phyloP scores from a whole-genome alignment of 2,329 filamentous ascomycete genomes.

The Ophiostoma himal-ulmi region DNA sequence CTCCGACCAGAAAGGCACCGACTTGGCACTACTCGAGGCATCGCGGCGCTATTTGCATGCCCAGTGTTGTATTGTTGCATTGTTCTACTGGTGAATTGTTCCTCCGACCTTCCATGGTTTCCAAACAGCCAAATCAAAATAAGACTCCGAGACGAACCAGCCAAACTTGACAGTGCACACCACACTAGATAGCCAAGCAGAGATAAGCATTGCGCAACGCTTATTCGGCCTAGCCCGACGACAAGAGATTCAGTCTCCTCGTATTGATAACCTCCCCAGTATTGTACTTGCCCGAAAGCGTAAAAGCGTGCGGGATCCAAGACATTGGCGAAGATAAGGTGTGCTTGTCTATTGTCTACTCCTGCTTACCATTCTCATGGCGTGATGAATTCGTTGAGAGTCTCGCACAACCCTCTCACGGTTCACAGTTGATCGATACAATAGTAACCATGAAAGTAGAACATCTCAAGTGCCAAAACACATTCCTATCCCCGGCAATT shows the following conservation, averaged over 20 bases:
- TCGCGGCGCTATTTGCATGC: background rate
- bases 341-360: background rate
- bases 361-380: background rate
- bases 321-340: background rate
- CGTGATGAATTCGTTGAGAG: background rate
- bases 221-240: background rate
- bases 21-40: background rate
- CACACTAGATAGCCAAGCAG: background rate
- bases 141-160: background rate
- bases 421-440: too few species aligned
- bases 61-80: background rate
- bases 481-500: background rate
- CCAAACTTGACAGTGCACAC: background rate
- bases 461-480: background rate
- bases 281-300: background rate
- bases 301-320: background rate
- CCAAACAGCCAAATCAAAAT: background rate
- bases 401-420: too few species aligned
- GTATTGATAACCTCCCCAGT: background rate
- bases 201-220: constrained; percentile 5
- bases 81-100: background rate
- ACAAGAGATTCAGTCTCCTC: background rate
- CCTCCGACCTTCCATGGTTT: background rate
- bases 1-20: background rate
- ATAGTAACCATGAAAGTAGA: too few species aligned